Evolutionary conservation across 495 filamentous ascomycete species (phyloP).

Genomic region (Apiosordaria backusii): DNA sequence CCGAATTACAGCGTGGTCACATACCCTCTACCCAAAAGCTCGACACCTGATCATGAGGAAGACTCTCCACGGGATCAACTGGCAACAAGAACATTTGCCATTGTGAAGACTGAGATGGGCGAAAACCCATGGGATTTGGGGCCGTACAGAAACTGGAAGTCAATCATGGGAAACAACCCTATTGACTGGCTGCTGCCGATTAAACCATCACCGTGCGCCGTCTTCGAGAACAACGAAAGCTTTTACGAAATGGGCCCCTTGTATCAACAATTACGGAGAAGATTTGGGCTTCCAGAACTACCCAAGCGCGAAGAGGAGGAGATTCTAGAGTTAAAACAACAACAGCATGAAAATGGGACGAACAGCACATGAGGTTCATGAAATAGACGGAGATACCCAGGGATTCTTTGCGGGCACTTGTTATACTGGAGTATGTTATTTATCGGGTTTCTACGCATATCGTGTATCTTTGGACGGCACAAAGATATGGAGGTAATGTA

Average conservation of each 20-base stretch:
- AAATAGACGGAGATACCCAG: conserved; percentile 18
- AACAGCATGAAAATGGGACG: conserved; percentile 1
- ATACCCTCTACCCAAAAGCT: conserved; percentile 38
- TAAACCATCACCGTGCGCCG: conserved; percentile 58
- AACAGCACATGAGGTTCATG: conserved; percentile 11
- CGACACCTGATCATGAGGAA: background rate
- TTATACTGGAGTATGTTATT: background rate
- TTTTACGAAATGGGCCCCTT: conserved; percentile 47
- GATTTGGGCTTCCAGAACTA: conserved; percentile 36
- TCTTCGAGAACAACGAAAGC: conserved; percentile 46
- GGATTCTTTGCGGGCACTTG: background rate
- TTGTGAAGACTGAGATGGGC: conserved; percentile 66
- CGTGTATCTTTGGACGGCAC: background rate
- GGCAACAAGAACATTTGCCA: conserved; percentile 65
- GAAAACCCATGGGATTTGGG: conserved; percentile 80
- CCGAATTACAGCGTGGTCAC: conserved; percentile 38
- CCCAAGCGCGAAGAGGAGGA: conserved; percentile 9
- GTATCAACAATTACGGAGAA: conserved; percentile 35
- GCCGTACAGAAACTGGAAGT: conserved; percentile 61
- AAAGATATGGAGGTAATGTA: background rate
- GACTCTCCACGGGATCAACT: conserved; percentile 36
- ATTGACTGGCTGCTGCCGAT: conserved; percentile 74
- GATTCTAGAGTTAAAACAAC: conserved; percentile 10
- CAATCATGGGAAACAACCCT: conserved; percentile 67
- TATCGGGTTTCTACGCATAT: background rate